Conservation (phyloP, 768 basidiomycete genomes). For the Suillus hirtellus region DNA sequence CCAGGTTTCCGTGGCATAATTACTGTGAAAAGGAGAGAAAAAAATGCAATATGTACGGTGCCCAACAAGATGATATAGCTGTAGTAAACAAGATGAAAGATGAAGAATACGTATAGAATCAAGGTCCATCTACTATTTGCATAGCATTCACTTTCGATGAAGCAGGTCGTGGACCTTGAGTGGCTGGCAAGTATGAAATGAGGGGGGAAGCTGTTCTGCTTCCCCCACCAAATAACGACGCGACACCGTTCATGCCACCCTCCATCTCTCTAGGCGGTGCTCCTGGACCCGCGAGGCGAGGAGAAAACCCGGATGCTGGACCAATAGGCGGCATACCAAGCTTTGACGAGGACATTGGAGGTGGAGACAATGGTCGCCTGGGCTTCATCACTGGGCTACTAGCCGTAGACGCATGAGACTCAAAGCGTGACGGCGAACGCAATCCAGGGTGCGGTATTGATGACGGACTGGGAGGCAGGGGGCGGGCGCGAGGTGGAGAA, state of each 20-base stretch:
- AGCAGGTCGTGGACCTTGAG: slow-evolving; percentile 6
- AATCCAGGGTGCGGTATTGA: slow-evolving; percentile 8
- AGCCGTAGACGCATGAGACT: slow-evolving; percentile 1
- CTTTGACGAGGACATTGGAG: slow-evolving; percentile 24
- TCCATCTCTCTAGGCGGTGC: slow-evolving; percentile 21
- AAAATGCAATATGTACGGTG: slow-evolving; percentile 1
- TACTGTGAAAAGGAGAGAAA: background rate
- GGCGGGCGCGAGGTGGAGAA: slow-evolving; percentile 40
- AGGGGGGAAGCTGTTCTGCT: slow-evolving; percentile 7
- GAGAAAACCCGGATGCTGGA: slow-evolving; percentile 22
- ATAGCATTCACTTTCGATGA: slow-evolving; percentile 7
- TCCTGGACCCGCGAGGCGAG: slow-evolving; percentile 32
- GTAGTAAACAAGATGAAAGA: slow-evolving; percentile 1
- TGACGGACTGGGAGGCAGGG: slow-evolving; percentile 25
- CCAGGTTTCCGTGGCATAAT: slow-evolving; percentile 9
- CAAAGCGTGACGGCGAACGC: slow-evolving; percentile 7
- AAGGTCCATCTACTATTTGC: slow-evolving; percentile 6
- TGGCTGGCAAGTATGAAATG: slow-evolving; percentile 1
- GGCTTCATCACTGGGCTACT: slow-evolving; percentile 7
- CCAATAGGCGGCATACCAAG: slow-evolving; percentile 25
- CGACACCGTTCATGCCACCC: slow-evolving; percentile 3
- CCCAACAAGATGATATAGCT: slow-evolving; percentile 4
- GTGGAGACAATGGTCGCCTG: slow-evolving; percentile 21
- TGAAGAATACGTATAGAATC: background rate
- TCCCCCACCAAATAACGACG: background rate